Percentiles rank a stretch among this genome's conserved stretches.
Conservation (phyloP, 1,284 basidiomycete genomes). For the Wallemia ichthyophaga region DNA sequence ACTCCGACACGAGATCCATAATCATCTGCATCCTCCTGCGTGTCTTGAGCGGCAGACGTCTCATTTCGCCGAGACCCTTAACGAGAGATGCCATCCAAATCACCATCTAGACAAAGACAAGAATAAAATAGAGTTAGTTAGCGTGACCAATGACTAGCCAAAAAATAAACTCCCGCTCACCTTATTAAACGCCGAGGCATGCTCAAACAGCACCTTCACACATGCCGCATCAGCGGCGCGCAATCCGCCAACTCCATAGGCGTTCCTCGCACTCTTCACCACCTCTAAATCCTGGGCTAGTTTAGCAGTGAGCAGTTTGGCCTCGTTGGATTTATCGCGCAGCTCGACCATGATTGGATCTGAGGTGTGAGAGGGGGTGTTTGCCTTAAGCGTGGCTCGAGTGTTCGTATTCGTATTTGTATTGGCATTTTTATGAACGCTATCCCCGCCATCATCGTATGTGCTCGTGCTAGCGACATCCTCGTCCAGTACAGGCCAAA, state of each 20-base stretch:
- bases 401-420: too few species aligned
- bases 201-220: background rate
- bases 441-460: background rate
- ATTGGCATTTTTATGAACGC: too few species aligned
- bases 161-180: background rate
- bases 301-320: background rate
- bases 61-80: background rate
- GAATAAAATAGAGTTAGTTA: too few species aligned
- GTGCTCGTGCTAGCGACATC: background rate
- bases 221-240: background rate
- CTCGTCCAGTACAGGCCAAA: background rate
- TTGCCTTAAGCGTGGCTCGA: too few species aligned
- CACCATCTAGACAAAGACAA: background rate
- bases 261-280: background rate
- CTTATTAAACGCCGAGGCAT: conserved; percentile 1
- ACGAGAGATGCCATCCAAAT: background rate
- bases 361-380: background rate
- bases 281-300: background rate
- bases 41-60: background rate
- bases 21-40: background rate
- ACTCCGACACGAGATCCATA: background rate
- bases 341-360: background rate
- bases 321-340: background rate
- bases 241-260: background rate
- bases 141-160: too few species aligned